phyloP scores from a whole-genome alignment of 2,329 filamentous ascomycete genomes.

The Pseudogymnoascus sp. region DNA sequence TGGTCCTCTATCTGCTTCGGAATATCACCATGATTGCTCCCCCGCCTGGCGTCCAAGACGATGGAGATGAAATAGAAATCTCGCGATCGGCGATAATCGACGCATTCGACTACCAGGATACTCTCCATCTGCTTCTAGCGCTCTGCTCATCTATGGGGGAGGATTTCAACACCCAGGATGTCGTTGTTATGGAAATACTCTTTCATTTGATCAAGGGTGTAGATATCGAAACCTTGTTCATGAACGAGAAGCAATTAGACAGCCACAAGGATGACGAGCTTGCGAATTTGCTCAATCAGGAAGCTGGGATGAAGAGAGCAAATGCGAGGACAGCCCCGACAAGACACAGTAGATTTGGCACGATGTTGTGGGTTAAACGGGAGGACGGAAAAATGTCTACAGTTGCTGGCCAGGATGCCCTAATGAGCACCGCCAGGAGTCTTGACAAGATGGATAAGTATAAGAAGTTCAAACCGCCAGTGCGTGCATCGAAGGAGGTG shows the following conservation, averaged over 20 bases:
- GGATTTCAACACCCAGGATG: constrained; percentile 83
- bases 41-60: constrained; percentile 61
- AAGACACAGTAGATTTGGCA: constrained; percentile 87
- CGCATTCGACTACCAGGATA: constrained; percentile 82
- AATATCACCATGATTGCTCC: constrained; percentile 82
- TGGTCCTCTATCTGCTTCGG: constrained; percentile 79
- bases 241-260: constrained; percentile 65
- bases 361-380: constrained; percentile 93
- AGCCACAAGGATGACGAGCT: constrained; percentile 66
- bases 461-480: constrained; percentile 84
- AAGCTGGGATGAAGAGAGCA: constrained; percentile 71
- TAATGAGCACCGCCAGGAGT: constrained; percentile 62
- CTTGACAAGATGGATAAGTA: constrained; percentile 82
- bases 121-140: constrained; percentile 76
- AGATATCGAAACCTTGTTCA: constrained; percentile 74
- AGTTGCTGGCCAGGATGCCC: constrained; percentile 78
- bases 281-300: constrained; percentile 65
- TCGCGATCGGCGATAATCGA: constrained; percentile 83
- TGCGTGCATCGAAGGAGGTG: constrained; percentile 50
- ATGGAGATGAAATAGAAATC: constrained; percentile 84
- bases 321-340: constrained; percentile 73
- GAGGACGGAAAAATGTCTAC: constrained; percentile 72
- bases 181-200: constrained; percentile 80
- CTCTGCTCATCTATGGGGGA: constrained; percentile 89
- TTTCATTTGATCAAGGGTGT: constrained; percentile 91